Base-by-base conservation (phyloP, 1,139 yeast genomes). In the Kurtzmaniella quercitrusa region DNA sequence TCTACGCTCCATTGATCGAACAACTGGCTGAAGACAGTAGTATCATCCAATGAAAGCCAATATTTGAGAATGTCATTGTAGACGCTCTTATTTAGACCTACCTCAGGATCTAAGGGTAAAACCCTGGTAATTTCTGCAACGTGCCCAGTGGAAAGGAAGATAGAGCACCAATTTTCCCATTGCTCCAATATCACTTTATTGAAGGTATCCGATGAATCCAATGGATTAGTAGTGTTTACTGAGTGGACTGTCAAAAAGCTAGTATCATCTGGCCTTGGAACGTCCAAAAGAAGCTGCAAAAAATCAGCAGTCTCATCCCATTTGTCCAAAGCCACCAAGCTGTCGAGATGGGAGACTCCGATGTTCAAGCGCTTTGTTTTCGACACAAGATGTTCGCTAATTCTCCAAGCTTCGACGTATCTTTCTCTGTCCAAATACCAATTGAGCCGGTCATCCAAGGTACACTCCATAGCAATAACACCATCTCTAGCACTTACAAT, bases 401-500 rank as follows among this genome's bases (percentile, higher is more conserved):
- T 79, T 39, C 74, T 75, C 95, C 96, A 90, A 0, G 96, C 96
- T 39, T 82, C 82, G 23, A 70, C 65, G 51, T 65, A 86, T 45
- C 68, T 60, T 2, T 73, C 73, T 34, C 69, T 77, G 1, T 78
- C 79, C 12, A 81, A 48, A 46, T 73, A 84, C 97, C 98, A 93
- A 2, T 79, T 68, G 38, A 85, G 73, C 47, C 84, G 77, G 56
- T 91, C 98, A 25, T 66, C 61, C 19, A 85, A 60, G 49, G 81
- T 82, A 23, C 85, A 70, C 51, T 85, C 90, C 52, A 81, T 77
- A 0, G 91, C 91, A 12, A 82, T 68, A 2, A 93, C 86, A 1
- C 85, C 91, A 63, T 90, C 98, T 43, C 79, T 79, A 0, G 96
- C 89, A 58, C 94, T 82, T 7, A 91, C 71, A 17, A 93, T 71